A percentile compares a stretch with the other conserved stretches of the same genome.
These are phyloP conservation scores for Pholiota microspora DNA, from an alignment of 768 basidiomycete genomes.

Conservation along the genomic window DNA sequence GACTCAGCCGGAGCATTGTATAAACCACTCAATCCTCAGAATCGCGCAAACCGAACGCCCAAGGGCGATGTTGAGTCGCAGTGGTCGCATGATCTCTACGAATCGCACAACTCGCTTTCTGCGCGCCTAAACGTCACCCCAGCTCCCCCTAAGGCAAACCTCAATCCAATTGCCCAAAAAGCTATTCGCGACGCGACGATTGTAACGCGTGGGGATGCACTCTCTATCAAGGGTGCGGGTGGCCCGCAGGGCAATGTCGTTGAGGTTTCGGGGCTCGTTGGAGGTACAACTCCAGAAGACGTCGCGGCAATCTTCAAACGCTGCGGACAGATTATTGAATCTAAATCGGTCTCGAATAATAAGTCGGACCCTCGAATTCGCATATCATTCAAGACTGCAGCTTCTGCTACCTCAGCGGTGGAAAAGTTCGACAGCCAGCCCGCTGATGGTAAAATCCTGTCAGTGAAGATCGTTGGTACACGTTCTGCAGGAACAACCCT, in stretches of 20 bases:
- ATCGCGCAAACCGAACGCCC: conserved; percentile 51
- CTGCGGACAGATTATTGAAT: conserved; percentile 62
- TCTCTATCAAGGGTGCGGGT: conserved; percentile 68
- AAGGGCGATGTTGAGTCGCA: conserved; percentile 64
- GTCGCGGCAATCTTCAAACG: conserved; percentile 85
- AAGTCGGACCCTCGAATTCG: conserved; percentile 56
- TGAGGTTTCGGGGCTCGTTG: conserved; percentile 69
- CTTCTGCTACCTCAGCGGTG: conserved; percentile 65
- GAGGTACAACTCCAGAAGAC: conserved; percentile 79
- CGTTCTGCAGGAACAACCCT: conserved; percentile 50
- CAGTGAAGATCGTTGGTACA: conserved; percentile 59
- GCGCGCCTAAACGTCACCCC: conserved; percentile 51
- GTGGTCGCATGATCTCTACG: conserved; percentile 75
- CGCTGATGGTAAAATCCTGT: conserved; percentile 77
- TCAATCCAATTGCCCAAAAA: conserved; percentile 52
- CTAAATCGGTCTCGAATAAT: conserved; percentile 33
- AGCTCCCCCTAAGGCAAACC: conserved; percentile 47
- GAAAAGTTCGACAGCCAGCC: conserved; percentile 76
- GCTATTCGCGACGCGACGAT: conserved; percentile 62
- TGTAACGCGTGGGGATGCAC: conserved; percentile 26
- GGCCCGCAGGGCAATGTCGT: conserved; percentile 64
- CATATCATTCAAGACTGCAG: conserved; percentile 66
- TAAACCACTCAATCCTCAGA: conserved; percentile 30
- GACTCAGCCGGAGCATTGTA: conserved; percentile 15
- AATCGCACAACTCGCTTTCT: conserved; percentile 58